Conservation (phyloP, 2,329 filamentous ascomycete genomes). For the Colletotrichum sp. region DNA sequence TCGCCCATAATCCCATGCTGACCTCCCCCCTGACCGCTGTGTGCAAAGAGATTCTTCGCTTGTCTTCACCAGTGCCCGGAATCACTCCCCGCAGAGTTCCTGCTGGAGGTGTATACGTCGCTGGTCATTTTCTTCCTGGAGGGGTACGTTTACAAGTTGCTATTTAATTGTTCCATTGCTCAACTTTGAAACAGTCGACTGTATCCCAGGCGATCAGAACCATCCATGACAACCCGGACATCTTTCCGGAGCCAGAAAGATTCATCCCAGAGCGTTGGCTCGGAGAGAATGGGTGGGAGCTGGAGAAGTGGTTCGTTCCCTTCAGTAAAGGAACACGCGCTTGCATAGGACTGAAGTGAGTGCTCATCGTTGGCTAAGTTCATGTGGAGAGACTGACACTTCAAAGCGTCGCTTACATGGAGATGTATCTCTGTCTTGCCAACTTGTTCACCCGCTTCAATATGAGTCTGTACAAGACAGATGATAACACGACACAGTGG, state of each 20-base stretch:
- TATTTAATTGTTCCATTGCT: not conserved
- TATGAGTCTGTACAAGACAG: not conserved
- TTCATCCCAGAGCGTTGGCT: not conserved
- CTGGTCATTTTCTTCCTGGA: not conserved
- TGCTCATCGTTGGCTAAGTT: not conserved
- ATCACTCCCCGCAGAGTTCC: not conserved
- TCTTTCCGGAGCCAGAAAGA: not conserved
- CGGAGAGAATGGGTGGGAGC: not conserved
- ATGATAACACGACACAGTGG: not conserved
- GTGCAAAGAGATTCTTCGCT: not conserved
- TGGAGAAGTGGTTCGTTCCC: not conserved
- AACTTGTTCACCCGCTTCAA: not conserved
- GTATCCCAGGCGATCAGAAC: not conserved
- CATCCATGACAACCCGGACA: not conserved
- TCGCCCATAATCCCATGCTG: fast-evolving
- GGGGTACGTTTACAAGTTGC: not conserved
- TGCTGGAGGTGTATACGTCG: not conserved
- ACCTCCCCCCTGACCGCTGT: not conserved
- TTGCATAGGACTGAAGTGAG: not conserved
- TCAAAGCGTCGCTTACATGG: not conserved
- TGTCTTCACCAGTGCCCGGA: not conserved
- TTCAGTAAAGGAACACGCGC: not conserved
- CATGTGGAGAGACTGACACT: not conserved
- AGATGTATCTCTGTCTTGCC: not conserved
- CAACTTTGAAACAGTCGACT: not conserved